Conservation (phyloP, 2,329 filamentous ascomycete genomes). For the Penicillium occitanis region DNA sequence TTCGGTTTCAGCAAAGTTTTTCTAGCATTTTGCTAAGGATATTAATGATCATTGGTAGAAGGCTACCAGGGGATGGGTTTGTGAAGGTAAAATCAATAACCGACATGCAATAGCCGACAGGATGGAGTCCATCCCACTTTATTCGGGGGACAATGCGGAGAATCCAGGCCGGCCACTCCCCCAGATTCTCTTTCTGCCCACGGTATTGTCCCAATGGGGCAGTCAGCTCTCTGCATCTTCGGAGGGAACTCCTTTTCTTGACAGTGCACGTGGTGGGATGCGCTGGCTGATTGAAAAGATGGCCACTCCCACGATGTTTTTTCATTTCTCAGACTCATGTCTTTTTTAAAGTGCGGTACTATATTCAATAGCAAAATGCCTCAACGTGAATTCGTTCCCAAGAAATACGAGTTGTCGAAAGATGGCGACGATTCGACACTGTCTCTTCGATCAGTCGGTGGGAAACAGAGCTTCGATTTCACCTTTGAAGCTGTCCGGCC, state of each 20-base stretch:
- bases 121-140: conserved; percentile 1
- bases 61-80: no score
- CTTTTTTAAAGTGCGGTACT: neutral
- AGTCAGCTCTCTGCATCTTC: neutral
- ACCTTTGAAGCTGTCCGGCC: conserved; percentile 62
- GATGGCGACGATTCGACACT: conserved; percentile 32
- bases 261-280: conserved; percentile 14
- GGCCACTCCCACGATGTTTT: neutral
- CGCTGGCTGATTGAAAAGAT: neutral
- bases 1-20: neutral
- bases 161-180: neutral
- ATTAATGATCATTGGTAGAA: neutral
- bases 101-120: neutral
- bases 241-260: conserved; percentile 10
- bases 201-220: conserved; percentile 2
- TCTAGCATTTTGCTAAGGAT: no score
- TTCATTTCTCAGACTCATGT: neutral
- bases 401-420: conserved; percentile 34
- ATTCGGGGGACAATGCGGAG: conserved; percentile 4
- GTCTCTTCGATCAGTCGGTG: conserved; percentile 45
- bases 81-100: neutral
- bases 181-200: neutral
- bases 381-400: conserved; percentile 49
- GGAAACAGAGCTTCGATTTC: conserved; percentile 54
- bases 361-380: conserved; percentile 41